Conservation (phyloP, 164 flowering plant genomes). For the Saururus chinensis region DNA sequence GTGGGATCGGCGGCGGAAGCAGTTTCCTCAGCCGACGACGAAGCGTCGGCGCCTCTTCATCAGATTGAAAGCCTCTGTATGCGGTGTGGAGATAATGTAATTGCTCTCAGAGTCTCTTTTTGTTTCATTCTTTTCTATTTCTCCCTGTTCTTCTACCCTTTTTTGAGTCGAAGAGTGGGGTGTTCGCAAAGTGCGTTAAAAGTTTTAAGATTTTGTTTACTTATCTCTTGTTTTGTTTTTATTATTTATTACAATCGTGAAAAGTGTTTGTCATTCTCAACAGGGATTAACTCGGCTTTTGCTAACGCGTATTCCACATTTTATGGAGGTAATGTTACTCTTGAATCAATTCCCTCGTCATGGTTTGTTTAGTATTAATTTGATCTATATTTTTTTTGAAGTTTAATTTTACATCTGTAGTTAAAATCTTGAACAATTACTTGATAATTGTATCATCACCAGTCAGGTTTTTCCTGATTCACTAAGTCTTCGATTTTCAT, state of each 20-base stretch:
- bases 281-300: constrained; percentile 83
- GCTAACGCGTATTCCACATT: constrained; percentile 74
- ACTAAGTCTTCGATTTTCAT: background rate
- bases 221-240: background rate
- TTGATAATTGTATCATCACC: too few relatives aligned
- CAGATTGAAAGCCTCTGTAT: constrained; percentile 87
- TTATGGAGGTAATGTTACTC: constrained; percentile 56
- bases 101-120: background rate
- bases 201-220: too few relatives aligned
- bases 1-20: constrained; percentile 80
- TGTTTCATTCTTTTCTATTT: background rate
- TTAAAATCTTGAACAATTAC: too few relatives aligned
- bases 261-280: constrained; percentile 4
- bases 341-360: background rate
- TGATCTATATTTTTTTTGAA: too few relatives aligned
- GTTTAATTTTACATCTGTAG: too few relatives aligned
- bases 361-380: background rate
- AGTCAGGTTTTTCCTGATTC: too few relatives aligned
- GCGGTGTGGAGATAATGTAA: constrained; percentile 84
- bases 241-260: background rate
- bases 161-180: background rate
- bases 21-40: constrained; percentile 34
- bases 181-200: too few relatives aligned
- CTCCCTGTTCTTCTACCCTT: background rate
- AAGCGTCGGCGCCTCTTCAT: constrained; percentile 43